Evolutionary conservation across 169 alveolate species (phyloP).

Genomic region (Plasmodium blacklocki): DNA sequence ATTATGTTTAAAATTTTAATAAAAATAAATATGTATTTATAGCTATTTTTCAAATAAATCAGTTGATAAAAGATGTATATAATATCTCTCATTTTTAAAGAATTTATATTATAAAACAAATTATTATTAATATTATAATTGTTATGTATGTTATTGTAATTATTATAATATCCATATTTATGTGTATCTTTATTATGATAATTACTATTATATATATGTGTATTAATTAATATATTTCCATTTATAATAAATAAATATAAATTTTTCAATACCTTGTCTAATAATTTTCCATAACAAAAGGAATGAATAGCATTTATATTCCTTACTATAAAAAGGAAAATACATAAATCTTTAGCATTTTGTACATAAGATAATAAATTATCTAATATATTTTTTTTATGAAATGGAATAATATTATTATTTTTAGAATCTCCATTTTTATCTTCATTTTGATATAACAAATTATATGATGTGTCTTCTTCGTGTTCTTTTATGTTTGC

Average conservation of each 20-base stretch:
- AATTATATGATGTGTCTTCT: too few species aligned
- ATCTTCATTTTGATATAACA: background rate
- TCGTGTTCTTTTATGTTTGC: background rate
- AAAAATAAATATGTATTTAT: conserved; percentile 31
- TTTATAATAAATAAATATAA: conserved; percentile 22
- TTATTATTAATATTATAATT: background rate
- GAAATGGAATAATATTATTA: conserved; percentile 20
- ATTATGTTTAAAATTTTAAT: conserved; percentile 28
- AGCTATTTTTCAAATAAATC: conserved; percentile 6
- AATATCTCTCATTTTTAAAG: conserved; percentile 42
- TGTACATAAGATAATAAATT: conserved; percentile 44
- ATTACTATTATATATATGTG: background rate
- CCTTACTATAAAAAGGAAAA: conserved; percentile 43
- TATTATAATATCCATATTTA: too few species aligned
- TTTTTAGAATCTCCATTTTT: background rate
- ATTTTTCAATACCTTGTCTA: conserved; percentile 41
- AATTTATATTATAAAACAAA: conserved; percentile 12
- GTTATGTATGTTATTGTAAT: background rate
- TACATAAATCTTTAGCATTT: conserved; percentile 49
- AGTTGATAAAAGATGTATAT: conserved; percentile 60
- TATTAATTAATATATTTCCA: background rate
- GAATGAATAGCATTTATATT: conserved; percentile 32
- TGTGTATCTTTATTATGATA: background rate
- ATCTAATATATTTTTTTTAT: conserved; percentile 46
- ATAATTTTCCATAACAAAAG: conserved; percentile 19